Conservation (phyloP, 2,329 filamentous ascomycete species). For the Aspergillus chevalieri region DNA sequence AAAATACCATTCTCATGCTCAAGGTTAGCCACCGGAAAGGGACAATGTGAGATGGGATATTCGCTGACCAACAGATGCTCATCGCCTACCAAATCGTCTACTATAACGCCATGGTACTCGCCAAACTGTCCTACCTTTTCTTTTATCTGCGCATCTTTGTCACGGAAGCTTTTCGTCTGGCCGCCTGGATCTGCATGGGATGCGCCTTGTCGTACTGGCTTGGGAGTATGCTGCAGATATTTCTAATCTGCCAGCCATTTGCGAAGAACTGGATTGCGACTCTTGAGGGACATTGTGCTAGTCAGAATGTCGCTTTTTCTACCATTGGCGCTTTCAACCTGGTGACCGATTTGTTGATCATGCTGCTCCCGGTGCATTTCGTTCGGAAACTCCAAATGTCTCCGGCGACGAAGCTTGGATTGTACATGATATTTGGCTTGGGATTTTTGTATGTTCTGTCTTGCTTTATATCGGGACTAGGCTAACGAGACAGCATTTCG, state of each 20-base stretch:
- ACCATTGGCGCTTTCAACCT: slow-evolving; percentile 14
- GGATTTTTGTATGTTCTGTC: slow-evolving; percentile 16
- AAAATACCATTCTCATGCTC: no score
- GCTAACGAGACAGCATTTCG: slow-evolving; percentile 8
- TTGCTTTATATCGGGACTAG: not conserved
- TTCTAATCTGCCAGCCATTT: slow-evolving; percentile 17
- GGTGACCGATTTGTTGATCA: slow-evolving; percentile 18
- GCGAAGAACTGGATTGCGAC: slow-evolving; percentile 14
- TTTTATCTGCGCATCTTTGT: slow-evolving; percentile 22
- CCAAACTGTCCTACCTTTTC: slow-evolving; percentile 19
- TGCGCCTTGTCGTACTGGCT: slow-evolving; percentile 16
- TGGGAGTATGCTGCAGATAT: slow-evolving; percentile 20
- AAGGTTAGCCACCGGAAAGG: no score
- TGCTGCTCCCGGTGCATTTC: slow-evolving; percentile 15
- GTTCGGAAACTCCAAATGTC: slow-evolving; percentile 17
- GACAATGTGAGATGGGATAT: no score
- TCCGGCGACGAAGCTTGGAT: slow-evolving; percentile 11
- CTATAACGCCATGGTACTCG: slow-evolving; percentile 16
- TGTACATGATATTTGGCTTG: slow-evolving; percentile 13
- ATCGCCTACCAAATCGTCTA: slow-evolving; percentile 13
- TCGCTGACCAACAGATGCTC: slow-evolving; percentile 9
- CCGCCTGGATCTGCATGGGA: slow-evolving; percentile 14
- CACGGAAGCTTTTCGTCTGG: slow-evolving; percentile 20
- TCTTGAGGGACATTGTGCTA: slow-evolving; percentile 10
- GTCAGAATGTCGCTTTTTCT: slow-evolving; percentile 10